A percentile compares a stretch with the other conserved stretches of the same genome.
Conservation (phyloP, 371 early-diverging fungal genomes). For the Nosema bombycis region DNA sequence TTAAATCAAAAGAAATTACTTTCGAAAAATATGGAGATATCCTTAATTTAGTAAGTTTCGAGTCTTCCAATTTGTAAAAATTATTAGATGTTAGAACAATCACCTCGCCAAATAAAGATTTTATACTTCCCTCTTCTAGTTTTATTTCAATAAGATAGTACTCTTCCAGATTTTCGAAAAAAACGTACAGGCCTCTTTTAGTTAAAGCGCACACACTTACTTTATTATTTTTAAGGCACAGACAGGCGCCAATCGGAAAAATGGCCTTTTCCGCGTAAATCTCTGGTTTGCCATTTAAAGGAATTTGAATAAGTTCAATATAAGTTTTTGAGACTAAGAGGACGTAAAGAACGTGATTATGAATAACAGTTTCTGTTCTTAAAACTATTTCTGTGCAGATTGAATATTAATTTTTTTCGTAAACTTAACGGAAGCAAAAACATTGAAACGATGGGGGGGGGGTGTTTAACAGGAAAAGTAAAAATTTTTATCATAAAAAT, state of each 20-base stretch:
- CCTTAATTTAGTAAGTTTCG: conserved; percentile 9
- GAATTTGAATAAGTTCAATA: conserved; percentile 9
- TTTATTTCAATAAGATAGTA: neutral
- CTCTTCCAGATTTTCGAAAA: neutral
- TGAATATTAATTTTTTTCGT: no score
- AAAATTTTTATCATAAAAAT: no score
- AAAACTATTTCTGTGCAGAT: no score
- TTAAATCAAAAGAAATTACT: neutral
- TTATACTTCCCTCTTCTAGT: neutral
- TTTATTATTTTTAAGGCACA: neutral
- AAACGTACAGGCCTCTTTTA: neutral
- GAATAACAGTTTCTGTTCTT: neutral
- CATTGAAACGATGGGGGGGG: no score
- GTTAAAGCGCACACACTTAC: conserved; percentile 14
- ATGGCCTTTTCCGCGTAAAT: conserved; percentile 6
- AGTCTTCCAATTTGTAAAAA: conserved; percentile 1
- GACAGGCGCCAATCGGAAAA: neutral
- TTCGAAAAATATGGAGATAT: conserved; percentile 19
- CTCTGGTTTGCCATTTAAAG: conserved; percentile 5
- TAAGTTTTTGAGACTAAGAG: conserved; percentile 8
- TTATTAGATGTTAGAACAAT: conserved; percentile 4
- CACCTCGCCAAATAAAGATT: neutral
- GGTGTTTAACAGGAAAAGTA: no score
- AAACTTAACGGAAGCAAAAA: no score
- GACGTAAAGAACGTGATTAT: conserved; percentile 1